Conservation (phyloP, 1,139 yeast genomes). For the Entelexis paramagnoliae region DNA sequence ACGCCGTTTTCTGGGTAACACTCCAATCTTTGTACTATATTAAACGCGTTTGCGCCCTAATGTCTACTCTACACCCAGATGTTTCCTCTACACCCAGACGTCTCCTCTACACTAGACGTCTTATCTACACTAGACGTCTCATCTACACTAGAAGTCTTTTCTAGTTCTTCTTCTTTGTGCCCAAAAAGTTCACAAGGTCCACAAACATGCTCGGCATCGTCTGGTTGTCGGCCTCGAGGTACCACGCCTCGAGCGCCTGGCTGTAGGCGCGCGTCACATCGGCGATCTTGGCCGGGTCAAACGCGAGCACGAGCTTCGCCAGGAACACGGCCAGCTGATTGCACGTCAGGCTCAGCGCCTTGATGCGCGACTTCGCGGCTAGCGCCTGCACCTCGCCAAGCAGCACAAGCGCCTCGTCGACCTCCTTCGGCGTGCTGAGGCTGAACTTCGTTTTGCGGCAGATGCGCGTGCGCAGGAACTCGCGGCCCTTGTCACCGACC, state of each 20-base stretch:
- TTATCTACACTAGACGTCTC: too few species aligned
- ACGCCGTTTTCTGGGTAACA: too few species aligned
- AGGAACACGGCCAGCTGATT: conserved; percentile 54
- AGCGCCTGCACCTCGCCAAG: conserved; percentile 34
- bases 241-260: conserved; percentile 52
- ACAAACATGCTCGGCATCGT: conserved; percentile 54
- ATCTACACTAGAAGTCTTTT: too few species aligned
- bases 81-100: too few species aligned
- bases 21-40: too few species aligned
- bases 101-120: too few species aligned
- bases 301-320: conserved; percentile 42
- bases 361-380: conserved; percentile 36
- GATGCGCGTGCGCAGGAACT: conserved; percentile 53
- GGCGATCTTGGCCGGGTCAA: conserved; percentile 23
- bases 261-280: conserved; percentile 48
- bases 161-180: conserved; percentile 12
- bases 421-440: conserved; percentile 24
- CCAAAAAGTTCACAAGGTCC: conserved; percentile 75
- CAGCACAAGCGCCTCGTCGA: conserved; percentile 27
- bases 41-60: too few species aligned
- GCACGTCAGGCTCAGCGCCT: conserved; percentile 46
- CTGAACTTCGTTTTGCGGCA: conserved; percentile 33
- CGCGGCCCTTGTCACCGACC: conserved; percentile 66
- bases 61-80: too few species aligned
- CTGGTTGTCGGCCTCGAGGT: conserved; percentile 36